Base-by-base conservation (phyloP, 768 basidiomycete species). In the Mycena galericulata region DNA sequence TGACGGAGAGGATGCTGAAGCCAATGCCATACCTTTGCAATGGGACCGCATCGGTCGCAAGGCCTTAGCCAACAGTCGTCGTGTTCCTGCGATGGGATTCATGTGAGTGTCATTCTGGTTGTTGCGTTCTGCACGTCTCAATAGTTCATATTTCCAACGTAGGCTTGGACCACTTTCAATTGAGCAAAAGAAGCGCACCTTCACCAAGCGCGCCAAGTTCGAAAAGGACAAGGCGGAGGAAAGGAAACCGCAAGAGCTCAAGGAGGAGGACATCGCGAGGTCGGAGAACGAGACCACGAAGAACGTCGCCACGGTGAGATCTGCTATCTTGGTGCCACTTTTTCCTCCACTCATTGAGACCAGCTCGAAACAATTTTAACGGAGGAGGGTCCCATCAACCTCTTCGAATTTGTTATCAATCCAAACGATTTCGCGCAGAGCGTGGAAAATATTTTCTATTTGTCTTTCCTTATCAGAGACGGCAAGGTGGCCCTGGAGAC, bases 371-470 rank as follows among this genome's bases (percentile, higher is more conserved):
- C 84, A 4, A 80, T 94, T 10, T 83, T 98, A 27, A 76, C 79
- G 22, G 77, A 81, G n/a, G 80, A 72, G 20, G 81, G 84, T 32
- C 73, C 77, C 9, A 85, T 93, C 57, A 98, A 98, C 73, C 79
- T 98, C 30, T 98, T 98, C 82, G 80, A 85, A 67, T 93, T 98
- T 75, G 85, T 98, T 59, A 84, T 98, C 69, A 97, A 99, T 76
- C 98, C 98, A 15, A 79, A 91, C 30, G 90, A 93, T 73, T 99
- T 95, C 75, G 92, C 91, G 0, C 97, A 99, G 76, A 95, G 94
- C 0, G 95, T 99, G 17, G 98, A 99, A 80, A 99, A 99, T 77
- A 83, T 97, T 26, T 99, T 99, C 78, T 96, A 98, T 75, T 85
- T 97, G 2, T 95, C 95, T 0, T 99, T 99, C 81, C 85, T 98